phyloP scores from a whole-genome alignment of 2,329 filamentous ascomycete genomes.

The Colletotrichum euphorbiae region DNA sequence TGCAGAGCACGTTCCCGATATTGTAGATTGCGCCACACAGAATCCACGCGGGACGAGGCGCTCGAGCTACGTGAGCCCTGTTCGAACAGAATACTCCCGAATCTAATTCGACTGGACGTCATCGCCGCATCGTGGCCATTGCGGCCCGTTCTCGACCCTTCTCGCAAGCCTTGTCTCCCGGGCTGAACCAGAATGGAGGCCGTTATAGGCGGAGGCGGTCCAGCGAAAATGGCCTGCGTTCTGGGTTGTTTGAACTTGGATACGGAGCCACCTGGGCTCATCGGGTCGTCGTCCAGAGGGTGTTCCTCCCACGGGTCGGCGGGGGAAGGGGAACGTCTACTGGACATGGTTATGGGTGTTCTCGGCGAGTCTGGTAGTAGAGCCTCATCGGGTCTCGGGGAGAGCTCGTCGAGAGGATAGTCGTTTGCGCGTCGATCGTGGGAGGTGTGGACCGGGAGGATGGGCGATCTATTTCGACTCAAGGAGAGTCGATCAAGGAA shows the following conservation, averaged over 20 bases:
- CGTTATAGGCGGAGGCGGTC: conserved; percentile 64
- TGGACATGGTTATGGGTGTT: conserved; percentile 37
- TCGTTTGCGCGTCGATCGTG: conserved; percentile 45
- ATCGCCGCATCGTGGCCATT: conserved; percentile 1
- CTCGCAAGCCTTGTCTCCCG: not conserved
- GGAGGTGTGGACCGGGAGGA: conserved; percentile 45
- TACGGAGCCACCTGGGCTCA: conserved; percentile 47
- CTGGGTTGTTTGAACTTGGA: conserved; percentile 48
- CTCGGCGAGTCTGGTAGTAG: conserved; percentile 42
- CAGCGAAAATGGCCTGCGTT: conserved; percentile 55
- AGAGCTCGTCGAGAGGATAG: conserved; percentile 54
- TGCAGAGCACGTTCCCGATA: conserved; percentile 60
- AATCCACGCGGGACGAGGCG: conserved; percentile 49
- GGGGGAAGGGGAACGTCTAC: conserved; percentile 27
- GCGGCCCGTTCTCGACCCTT: not conserved
- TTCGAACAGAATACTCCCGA: conserved; percentile 55
- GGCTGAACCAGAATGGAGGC: conserved; percentile 53
- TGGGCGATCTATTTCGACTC: conserved; percentile 40
- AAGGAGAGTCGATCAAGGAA: conserved; percentile 41
- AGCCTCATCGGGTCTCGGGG: conserved; percentile 50
- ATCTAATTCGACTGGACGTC: conserved; percentile 35
- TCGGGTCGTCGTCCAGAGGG: not conserved
- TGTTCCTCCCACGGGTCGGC: conserved; percentile 29
- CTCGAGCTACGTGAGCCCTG: conserved; percentile 43
- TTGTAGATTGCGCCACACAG: conserved; percentile 60